Evolutionary conservation across 2,329 filamentous ascomycete species (phyloP), one percentile per base, ranked within the genome.

Genomic region (Penicillium janthinellum): DNA sequence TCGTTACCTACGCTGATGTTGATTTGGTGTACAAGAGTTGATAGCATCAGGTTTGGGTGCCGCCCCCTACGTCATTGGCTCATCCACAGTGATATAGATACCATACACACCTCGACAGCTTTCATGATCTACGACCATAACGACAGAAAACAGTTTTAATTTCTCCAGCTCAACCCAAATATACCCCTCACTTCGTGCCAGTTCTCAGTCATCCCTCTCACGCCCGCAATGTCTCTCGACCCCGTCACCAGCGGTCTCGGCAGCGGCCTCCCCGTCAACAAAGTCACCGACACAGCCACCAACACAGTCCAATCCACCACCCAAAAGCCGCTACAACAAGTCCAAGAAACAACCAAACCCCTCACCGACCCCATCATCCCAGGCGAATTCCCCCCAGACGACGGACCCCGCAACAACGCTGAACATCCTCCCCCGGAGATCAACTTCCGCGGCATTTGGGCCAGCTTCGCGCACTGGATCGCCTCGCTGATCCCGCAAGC

Each of bases 371-470:
- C 61, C 0, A 57, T 60, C 11, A 39, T 73, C 1, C 71, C 71
- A 7, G 71, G 71, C 28, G 64, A 70, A 52, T 73, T 69, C 20
- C 71, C 71, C 10, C 60, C 64, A 2, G 69, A 71, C 31, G 61
- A 70, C 25, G 52, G 49, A 6, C 57, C 65, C 17, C 57, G 60
- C 42, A 48, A 65, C 17, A 39, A 31, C 34, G 17, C 63, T 25
- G 59, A 68, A 8, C 58, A 65, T 8, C 60, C 64, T 5, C 50
- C 59, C 11, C 55, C 62, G 17, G 61, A 70, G 39, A 58, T 68
- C 35, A 61, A 63, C 12, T 61, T 70, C 22, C 54, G 56, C 2
- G 57, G 63, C 4, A 55, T 70, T 54, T 63, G 67, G 56, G 15
- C 56, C 8, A 52, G 56, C 14, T 48, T 70, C 22, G 58, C 25